Evolutionary conservation across 257 asterid genomes (phyloP), one percentile per base, ranked within the genome.

Genomic region (Knoxia roxburghii): DNA sequence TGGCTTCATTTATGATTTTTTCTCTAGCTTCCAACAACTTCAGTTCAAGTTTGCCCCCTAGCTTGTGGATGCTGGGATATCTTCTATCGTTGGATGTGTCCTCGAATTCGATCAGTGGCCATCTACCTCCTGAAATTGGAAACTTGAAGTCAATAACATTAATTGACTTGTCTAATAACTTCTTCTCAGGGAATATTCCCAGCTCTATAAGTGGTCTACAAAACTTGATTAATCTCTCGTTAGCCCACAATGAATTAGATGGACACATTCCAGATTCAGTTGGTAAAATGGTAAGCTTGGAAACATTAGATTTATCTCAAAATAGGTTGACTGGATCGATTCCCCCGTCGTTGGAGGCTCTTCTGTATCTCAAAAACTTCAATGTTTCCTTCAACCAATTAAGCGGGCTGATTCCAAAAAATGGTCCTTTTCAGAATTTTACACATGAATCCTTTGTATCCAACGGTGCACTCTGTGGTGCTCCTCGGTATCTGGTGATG

Each of bases 241-340:
- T 69, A 4, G 60, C 43, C 4, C 65, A 56, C 0, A 69, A 69
- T 32, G 40, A 49, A 27, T 50, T 69, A 13, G 67, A 69, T 6
- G 67, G 51, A 15, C 59, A 35, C 21, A 58, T 69, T 35, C 61
- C 73, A 35, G 68, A 59, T 11, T 58, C 58, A 35, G 15, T 69
- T 12, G 61, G 73, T 17, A 49, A 59, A 23, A 0, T 59, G 39
- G 1, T 46, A 33, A 69, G 67, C 51, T 69, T 69, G 68, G 68
- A 69, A 30, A 12, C 43, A 26, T 35, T 58, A 41, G 65, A 68
- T 43, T 24, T 64, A 23, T 64, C 68, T 6, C 27, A 64, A 7
- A 64, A 64, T 10, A 45, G 29, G 43, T 52, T 64, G 27, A 45
- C 43, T 24, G 68, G 68, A 45, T 6, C 1, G 26, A 63, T 63